A percentile compares a stretch with the other conserved stretches of the same genome.
Conservation (phyloP, 1,139 yeast genomes). For the Yamadazyma pseudoaaseri region DNA sequence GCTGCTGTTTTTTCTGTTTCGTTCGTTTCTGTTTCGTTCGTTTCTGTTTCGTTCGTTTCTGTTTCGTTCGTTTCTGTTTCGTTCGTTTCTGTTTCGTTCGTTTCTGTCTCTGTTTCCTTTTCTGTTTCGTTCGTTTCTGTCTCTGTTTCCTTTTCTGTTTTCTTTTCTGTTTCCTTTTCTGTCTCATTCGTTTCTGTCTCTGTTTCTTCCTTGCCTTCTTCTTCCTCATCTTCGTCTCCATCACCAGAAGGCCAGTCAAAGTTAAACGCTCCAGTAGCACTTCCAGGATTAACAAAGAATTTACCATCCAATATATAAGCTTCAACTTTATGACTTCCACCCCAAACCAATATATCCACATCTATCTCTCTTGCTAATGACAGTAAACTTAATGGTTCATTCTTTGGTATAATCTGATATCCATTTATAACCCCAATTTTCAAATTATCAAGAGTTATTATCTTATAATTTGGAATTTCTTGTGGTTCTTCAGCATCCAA, state of each 20-base stretch:
- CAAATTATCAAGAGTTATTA: slow-evolving; percentile 67
- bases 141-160: slow-evolving; percentile 42
- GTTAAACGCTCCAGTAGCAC: slow-evolving; percentile 88
- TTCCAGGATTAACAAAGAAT: slow-evolving; percentile 92
- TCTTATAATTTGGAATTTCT: slow-evolving; percentile 60
- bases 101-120: slow-evolving; percentile 48
- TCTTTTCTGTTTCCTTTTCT: slow-evolving; percentile 28
- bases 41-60: not conserved
- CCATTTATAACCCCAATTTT: slow-evolving; percentile 87
- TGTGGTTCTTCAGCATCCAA: slow-evolving; percentile 32
- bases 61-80: not conserved
- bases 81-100: slow-evolving; percentile 27
- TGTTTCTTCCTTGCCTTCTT: slow-evolving; percentile 32
- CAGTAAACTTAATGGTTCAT: slow-evolving; percentile 81
- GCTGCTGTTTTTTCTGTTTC: slow-evolving; percentile 5
- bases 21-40: slow-evolving; percentile 8
- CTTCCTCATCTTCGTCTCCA: slow-evolving; percentile 48
- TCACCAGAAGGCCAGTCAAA: slow-evolving; percentile 44
- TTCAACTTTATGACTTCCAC: slow-evolving; percentile 92
- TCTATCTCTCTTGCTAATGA: slow-evolving; percentile 87
- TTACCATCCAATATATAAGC: slow-evolving; percentile 92
- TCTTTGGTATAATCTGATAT: slow-evolving; percentile 76
- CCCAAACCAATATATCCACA: slow-evolving; percentile 91
- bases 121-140: slow-evolving; percentile 26
- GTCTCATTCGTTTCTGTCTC: slow-evolving; percentile 24